phyloP scores from a whole-genome alignment of 192 early-diverging fungal species.

The Podila epigama region DNA sequence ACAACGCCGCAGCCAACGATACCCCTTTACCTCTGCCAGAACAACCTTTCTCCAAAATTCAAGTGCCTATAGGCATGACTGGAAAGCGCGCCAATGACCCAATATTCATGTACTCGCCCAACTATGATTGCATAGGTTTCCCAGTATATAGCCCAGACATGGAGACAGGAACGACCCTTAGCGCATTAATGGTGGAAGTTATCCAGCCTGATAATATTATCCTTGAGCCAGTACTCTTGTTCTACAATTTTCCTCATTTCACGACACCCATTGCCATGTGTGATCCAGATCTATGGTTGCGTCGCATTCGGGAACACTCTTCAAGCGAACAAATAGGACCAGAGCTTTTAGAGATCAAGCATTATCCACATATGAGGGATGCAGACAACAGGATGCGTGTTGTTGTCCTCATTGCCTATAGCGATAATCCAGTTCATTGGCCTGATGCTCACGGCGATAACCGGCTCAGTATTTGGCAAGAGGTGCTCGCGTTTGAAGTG shows the following conservation, averaged over 20 bases:
- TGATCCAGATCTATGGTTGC: conserved; percentile 15
- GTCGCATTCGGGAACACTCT: background rate
- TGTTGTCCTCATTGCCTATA: conserved; percentile 27
- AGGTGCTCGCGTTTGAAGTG: conserved; percentile 25
- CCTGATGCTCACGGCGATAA: conserved; percentile 1
- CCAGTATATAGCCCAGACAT: background rate
- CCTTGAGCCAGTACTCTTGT: background rate
- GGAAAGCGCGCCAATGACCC: no score
- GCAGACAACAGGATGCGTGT: conserved; percentile 15
- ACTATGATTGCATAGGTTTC: no score
- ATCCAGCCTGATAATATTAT: background rate
- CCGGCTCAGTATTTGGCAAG: conserved; percentile 18
- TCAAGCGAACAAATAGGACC: no score
- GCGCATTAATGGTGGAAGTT: background rate
- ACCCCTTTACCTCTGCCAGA: no score
- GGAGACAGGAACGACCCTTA: background rate
- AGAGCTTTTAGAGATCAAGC: conserved; percentile 27
- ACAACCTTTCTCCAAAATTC: no score
- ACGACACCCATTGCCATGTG: conserved; percentile 20
- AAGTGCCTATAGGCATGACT: no score
- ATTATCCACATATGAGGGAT: conserved; percentile 8
- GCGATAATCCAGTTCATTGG: conserved; percentile 9
- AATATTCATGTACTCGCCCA: no score
- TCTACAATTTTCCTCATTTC: conserved; percentile 26
- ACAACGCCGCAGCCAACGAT: no score